Evolutionary conservation across 164 flowering plant species (phyloP), one percentile per base, ranked within the genome.

Genomic region (Berberis vulgaris): DNA sequence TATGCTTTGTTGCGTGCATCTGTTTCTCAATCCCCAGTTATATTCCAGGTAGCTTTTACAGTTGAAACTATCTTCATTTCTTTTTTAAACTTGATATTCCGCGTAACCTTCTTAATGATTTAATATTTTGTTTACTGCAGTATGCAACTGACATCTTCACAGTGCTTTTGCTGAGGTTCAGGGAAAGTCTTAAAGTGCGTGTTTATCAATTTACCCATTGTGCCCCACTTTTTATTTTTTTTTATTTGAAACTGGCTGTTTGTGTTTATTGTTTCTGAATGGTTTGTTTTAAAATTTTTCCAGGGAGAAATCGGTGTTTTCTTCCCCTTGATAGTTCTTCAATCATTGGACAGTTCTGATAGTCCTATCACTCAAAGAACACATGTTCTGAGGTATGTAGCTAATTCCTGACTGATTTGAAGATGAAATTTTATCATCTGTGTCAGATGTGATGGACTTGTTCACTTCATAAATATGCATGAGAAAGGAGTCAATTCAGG

Each of bases 281-380:
- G 60, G 38, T 13, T 47, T 4, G 66, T 81, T 77, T 26, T 26
- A 26, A 26, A 26, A 26, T 26, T 26, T 26, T 26, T 26, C 26
- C 82, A 95, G 99, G 97, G 89, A 59, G 99, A 95, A 76, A 85
- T 95, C 65, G 96, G 96, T 53, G 73, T 95, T 42, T 89, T 91
- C 73, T 91, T 95, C 70, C 99, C 97, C 40, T 70, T 95, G 82
- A 86, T 95, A 62, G 82, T 87, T 64, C 74, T 95, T 45, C 82
- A 90, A 62, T 79, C 92, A 58, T 71, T 95, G 84, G 99, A 95
- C 72, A 86, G 91, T 73, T 65, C 85, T 44, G 97, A 95, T 46
- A 71, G 65, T 69, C 81, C 90, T n/a, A 80, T 69, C 73, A 80
- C 69, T 73, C 96, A 85, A 71, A 87, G 83, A 75, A 66, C 80